Conservation (phyloP, 306 rosid species). For the Cucurbita pepo region DNA sequence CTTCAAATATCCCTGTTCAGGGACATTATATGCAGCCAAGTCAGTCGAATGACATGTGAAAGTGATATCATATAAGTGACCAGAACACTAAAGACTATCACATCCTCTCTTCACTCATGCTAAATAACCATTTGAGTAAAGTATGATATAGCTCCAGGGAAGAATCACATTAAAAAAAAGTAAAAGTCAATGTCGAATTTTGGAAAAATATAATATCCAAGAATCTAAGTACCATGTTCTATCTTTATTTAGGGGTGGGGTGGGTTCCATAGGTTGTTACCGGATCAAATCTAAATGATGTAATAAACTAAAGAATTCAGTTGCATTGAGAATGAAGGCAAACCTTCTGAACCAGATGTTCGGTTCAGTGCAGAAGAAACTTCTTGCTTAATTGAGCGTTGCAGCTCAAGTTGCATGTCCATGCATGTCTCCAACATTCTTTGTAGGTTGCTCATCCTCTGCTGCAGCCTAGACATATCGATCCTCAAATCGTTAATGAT, state of each 20-base stretch:
- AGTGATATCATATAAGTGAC: background rate
- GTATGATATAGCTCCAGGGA: too few relatives aligned
- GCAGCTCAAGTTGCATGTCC: slow-evolving; percentile 99
- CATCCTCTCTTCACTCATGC: background rate
- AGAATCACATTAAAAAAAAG: background rate
- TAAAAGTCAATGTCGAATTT: background rate
- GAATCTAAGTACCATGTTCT: background rate
- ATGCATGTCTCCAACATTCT: slow-evolving; percentile 90
- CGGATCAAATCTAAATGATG: background rate
- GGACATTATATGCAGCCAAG: background rate
- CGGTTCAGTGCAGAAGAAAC: slow-evolving; percentile 92
- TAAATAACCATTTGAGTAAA: background rate
- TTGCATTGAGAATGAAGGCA: background rate
- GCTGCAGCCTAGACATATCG: slow-evolving; percentile 93
- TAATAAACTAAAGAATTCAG: background rate
- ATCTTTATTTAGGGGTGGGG: background rate
- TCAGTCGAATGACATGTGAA: background rate
- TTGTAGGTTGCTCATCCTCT: slow-evolving; percentile 86
- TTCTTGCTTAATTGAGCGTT: slow-evolving; percentile 88
- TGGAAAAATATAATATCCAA: background rate
- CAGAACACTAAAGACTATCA: background rate
- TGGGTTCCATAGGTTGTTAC: background rate
- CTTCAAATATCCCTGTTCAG: slow-evolving; percentile 31
- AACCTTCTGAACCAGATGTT: slow-evolving; percentile 56
- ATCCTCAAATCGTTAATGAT: slow-evolving; percentile 72